Conservation (phyloP, 495 filamentous ascomycete species). For the Lophiostoma macrostomum region DNA sequence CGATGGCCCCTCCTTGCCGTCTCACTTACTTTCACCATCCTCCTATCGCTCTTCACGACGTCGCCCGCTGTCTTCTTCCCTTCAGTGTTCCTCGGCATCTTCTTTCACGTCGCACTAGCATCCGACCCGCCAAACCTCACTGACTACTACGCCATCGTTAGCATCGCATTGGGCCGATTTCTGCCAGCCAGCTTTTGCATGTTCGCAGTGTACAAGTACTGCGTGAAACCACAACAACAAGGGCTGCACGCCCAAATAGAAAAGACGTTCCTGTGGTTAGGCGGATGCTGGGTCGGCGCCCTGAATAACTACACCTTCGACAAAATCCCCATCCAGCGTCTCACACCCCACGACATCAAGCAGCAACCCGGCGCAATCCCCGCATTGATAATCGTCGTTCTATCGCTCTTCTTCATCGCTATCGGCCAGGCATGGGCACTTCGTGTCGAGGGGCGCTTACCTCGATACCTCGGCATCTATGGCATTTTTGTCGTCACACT, state of each 20-base stretch:
- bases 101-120: conserved; percentile 45
- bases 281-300: conserved; percentile 43
- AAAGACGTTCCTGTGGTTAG: conserved; percentile 46
- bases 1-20: conserved; percentile 45
- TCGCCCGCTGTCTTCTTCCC: conserved; percentile 43
- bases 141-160: conserved; percentile 46
- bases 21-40: conserved; percentile 40
- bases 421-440: conserved; percentile 45
- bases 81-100: conserved; percentile 40
- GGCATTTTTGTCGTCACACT: conserved; percentile 45
- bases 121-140: conserved; percentile 43
- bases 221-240: conserved; percentile 43
- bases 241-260: conserved; percentile 44
- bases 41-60: conserved; percentile 45
- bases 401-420: conserved; percentile 42
- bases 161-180: conserved; percentile 42
- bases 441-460: conserved; percentile 44
- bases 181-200: conserved; percentile 44
- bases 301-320: conserved; percentile 49
- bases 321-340: conserved; percentile 44
- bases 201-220: conserved; percentile 42
- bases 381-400: conserved; percentile 41
- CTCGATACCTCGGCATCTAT: conserved; percentile 57
- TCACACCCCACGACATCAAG: conserved; percentile 45
- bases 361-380: conserved; percentile 44